These are phyloP conservation scores for Scheffersomyces amazonensis DNA, from an alignment of 805 yeast genomes.

Conservation along the genomic window DNA sequence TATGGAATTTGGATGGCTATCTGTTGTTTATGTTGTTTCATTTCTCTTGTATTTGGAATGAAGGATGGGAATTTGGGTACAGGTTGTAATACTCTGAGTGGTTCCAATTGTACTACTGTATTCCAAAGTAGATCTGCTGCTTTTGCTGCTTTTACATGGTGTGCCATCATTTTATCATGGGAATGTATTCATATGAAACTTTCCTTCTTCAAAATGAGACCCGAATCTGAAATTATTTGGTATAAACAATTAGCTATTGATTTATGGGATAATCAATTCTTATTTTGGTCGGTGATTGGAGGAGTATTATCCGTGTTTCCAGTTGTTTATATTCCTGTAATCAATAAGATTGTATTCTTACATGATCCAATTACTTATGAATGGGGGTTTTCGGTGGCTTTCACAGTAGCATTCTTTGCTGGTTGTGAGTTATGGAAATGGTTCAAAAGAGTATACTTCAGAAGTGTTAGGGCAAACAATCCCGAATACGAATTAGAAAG, in stretches of 20 bases:
- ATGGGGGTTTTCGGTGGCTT: conserved; percentile 74
- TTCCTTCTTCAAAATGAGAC: conserved; percentile 70
- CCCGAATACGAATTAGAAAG: conserved; percentile 66
- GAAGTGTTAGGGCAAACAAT: conserved; percentile 42
- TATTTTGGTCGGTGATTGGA: conserved; percentile 75
- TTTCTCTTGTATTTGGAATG: conserved; percentile 61
- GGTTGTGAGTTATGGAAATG: conserved; percentile 70
- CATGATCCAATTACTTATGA: conserved; percentile 72
- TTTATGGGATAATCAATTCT: conserved; percentile 69
- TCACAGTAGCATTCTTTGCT: conserved; percentile 52
- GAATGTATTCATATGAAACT: conserved; percentile 72
- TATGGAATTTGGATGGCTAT: conserved; percentile 76
- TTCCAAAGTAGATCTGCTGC: conserved; percentile 75
- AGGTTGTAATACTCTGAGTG: conserved; percentile 55
- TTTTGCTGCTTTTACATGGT: conserved; percentile 84
- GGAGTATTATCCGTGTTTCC: conserved; percentile 78
- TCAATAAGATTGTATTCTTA: conserved; percentile 70
- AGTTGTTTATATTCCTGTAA: conserved; percentile 84
- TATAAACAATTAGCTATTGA: conserved; percentile 60
- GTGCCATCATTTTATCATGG: conserved; percentile 80
- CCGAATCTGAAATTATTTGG: conserved; percentile 54
- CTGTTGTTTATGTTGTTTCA: conserved; percentile 65
- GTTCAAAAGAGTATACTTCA: conserved; percentile 55
- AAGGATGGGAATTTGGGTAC: conserved; percentile 66
- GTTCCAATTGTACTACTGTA: conserved; percentile 54